These are phyloP conservation scores for Daucus carota DNA, from an alignment of 129 eudicot genomes.

Conservation along the genomic window DNA sequence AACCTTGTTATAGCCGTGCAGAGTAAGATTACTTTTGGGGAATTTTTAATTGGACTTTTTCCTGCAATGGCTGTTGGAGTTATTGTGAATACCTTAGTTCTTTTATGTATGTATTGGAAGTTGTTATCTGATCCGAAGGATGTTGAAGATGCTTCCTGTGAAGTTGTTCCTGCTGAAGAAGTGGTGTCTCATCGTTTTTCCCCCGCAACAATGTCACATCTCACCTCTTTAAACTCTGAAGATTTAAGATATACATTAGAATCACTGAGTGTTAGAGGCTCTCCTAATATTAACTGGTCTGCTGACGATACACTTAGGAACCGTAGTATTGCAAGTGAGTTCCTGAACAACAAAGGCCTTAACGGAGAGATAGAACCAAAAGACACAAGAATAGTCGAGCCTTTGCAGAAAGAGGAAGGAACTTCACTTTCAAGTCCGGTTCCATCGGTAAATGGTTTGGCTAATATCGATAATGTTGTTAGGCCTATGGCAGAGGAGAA, in stretches of 20 bases:
- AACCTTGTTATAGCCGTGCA: conserved; percentile 81
- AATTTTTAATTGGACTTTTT: conserved; percentile 53
- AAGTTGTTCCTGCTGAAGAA: conserved; percentile 53
- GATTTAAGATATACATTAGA: conserved; percentile 30
- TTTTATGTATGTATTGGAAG: conserved; percentile 82
- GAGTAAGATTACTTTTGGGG: conserved; percentile 71
- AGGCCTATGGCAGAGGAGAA: conserved; percentile 30
- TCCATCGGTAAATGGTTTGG: conserved; percentile 26
- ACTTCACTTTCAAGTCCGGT: conserved; percentile 19
- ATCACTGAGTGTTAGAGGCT: conserved; percentile 18
- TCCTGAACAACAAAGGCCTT: conserved; percentile 25
- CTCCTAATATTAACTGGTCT: conserved; percentile 28
- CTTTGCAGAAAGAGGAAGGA: conserved; percentile 24
- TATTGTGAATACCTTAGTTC: conserved; percentile 51
- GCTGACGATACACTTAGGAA: conserved; percentile 39
- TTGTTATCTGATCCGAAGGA: conserved; percentile 63
- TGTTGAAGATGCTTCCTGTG: conserved; percentile 50
- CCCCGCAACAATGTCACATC: conserved; percentile 88
- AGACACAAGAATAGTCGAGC: conserved; percentile 23
- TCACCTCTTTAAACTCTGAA: conserved; percentile 35
- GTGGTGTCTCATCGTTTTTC: conserved; percentile 67
- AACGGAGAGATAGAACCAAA: conserved; percentile 24
- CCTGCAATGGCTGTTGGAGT: conserved; percentile 75
- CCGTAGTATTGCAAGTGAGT: conserved; percentile 31
- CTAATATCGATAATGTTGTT: conserved; percentile 4